phyloP scores from a whole-genome alignment of 2,329 filamentous ascomycete species.

The Aspergillus melleus region DNA sequence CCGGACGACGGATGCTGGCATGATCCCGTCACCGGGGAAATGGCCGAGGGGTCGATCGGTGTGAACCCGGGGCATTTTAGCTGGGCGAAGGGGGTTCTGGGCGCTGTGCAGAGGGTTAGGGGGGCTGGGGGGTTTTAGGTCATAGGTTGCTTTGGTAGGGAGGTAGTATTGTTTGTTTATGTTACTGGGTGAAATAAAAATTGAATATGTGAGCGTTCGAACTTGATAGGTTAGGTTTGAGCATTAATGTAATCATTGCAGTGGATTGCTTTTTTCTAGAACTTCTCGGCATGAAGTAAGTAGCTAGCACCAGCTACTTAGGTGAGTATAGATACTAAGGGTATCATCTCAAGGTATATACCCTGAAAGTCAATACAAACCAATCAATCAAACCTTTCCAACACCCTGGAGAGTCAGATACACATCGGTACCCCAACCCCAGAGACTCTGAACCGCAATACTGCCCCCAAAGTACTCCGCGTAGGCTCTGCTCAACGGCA shows the following conservation, averaged over 20 bases:
- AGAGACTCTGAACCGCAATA: slow-evolving; percentile 90
- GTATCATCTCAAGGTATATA: too few relatives aligned
- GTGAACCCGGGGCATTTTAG: slow-evolving; percentile 56
- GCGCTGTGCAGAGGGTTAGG: slow-evolving; percentile 59
- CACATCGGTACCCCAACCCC: slow-evolving; percentile 82
- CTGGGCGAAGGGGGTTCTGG: slow-evolving; percentile 60
- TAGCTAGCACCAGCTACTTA: neutral
- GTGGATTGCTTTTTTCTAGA: too few relatives aligned
- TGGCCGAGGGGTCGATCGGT: slow-evolving; percentile 53
- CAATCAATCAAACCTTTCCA: slow-evolving; percentile 46
- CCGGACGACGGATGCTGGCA: slow-evolving; percentile 63
- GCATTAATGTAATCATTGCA: too few relatives aligned
- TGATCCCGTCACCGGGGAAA: slow-evolving; percentile 49
- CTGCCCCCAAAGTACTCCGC: slow-evolving; percentile 98
- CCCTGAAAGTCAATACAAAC: neutral
- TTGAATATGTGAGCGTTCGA: too few relatives aligned
- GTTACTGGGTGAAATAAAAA: too few relatives aligned
- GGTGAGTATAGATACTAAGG: too few relatives aligned
- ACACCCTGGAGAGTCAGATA: slow-evolving; percentile 64
- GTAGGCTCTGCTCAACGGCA: slow-evolving; percentile 88
- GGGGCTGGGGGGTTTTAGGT: slow-evolving; percentile 56
- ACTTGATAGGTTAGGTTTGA: neutral
- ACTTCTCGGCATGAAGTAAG: too few relatives aligned
- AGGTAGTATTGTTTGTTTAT: too few relatives aligned
- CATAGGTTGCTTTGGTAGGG: too few relatives aligned